These are phyloP conservation scores for Cystobasidium sp. DNA, from an alignment of 1,284 basidiomycete species.

Conservation along the genomic window DNA sequence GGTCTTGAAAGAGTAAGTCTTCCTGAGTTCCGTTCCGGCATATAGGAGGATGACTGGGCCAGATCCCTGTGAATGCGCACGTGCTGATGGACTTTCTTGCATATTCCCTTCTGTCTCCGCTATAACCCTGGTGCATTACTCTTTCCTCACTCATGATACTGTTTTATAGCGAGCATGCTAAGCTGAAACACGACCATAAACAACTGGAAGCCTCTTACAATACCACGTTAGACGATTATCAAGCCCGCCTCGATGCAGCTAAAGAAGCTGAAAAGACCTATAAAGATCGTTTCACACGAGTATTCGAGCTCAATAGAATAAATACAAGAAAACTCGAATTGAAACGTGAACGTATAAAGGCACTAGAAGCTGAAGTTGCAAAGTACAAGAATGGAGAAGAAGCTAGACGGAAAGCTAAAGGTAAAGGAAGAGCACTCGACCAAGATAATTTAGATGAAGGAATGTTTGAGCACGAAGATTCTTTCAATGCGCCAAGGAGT, in stretches of 20 bases:
- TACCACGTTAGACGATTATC: constrained; percentile 5
- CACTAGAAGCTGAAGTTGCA: constrained; percentile 12
- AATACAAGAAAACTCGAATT: constrained; percentile 8
- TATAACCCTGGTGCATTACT: too few species aligned
- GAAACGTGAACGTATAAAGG: neutral
- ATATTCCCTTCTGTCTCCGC: too few species aligned
- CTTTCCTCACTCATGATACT: neutral
- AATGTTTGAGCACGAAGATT: neutral
- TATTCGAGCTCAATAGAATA: neutral
- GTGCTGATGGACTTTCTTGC: neutral
- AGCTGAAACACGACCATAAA: constrained; percentile 2
- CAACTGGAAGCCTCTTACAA: constrained; percentile 4
- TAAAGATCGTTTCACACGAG: constrained; percentile 1
- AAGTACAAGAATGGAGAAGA: constrained; percentile 18
- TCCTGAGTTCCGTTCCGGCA: neutral
- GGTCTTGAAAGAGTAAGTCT: constrained; percentile 29
- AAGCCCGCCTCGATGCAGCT: neutral
- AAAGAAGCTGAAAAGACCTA: neutral
- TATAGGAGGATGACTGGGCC: too few species aligned
- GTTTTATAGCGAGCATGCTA: constrained; percentile 18
- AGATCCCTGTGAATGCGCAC: neutral
- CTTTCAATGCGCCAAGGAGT: neutral
- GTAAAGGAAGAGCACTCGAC: constrained; percentile 10
- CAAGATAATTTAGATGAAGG: constrained; percentile 17
- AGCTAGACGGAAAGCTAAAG: constrained; percentile 3